Evolutionary conservation across 2,329 filamentous ascomycete genomes (phyloP), one percentile per base, ranked within the genome.

Genomic region (Tolypocladium amazonense): DNA sequence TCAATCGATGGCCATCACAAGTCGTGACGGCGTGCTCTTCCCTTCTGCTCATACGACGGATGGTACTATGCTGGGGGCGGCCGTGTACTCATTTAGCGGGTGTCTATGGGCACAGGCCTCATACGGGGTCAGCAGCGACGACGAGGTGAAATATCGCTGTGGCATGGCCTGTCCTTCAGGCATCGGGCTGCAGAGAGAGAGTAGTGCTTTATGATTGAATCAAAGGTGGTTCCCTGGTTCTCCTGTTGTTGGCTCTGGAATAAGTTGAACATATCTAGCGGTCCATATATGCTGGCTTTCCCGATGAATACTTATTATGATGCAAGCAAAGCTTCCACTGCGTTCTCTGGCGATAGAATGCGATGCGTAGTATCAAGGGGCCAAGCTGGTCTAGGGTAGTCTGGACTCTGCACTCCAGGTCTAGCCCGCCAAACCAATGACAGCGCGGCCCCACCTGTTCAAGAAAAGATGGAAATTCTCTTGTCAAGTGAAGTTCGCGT

Each of bases 91-190:
- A 3, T 25, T 60, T 11, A 35, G 50, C 15, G 61, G 61, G 4
- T 65, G 64, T 39, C 39, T 65, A 15, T 60, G 62, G 60, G 35
- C 62, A 4, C 57, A 59, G 20, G 55, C 56, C 15, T 52, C 59
- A 9, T 63, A 60, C 47, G 58, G 55, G 20, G 15, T 47, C 18
- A 55, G 45, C 23, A n/a, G 5, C 0, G 56, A 39, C 11, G 56
- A 59, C 6, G 30, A 47, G 15, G 2, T 58, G 37, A 18, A 38
- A 4, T 58, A 58, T 35, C 43, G 52, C 20, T 65, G 64, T 52
- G 55, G 50, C 15, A 30, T 63, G 20, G 23, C 33, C 3, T 65
- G 64, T 56, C 56, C 47, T 0, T 56, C 2, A 56, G 45, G 52
- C 58, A 53, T 23, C 33, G 45, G 38, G 57, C 57, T n/a, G 58